Evolutionary conservation across 139 green algal genomes (phyloP).

Genomic region (Chlorella sorokiniana): DNA sequence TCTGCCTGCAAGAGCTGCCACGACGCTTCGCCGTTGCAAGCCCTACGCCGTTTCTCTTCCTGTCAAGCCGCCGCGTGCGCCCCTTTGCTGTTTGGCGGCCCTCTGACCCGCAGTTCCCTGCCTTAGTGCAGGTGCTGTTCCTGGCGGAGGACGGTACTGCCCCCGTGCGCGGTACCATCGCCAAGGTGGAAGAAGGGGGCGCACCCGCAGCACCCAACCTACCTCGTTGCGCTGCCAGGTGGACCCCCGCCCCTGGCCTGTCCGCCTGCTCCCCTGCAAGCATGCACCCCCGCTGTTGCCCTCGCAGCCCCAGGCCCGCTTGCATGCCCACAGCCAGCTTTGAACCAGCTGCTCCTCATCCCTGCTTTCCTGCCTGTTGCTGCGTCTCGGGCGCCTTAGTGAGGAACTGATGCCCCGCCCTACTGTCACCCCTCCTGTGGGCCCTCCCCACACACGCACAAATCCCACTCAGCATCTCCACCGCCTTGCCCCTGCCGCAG

Average conservation of each 20-base stretch:
- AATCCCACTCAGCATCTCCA: no score
- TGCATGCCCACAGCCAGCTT: no score
- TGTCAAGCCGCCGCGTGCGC: not conserved
- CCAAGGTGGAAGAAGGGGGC: constrained; percentile 37
- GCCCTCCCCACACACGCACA: no score
- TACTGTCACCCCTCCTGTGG: no score
- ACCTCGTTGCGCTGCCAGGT: constrained; percentile 63
- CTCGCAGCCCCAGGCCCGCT: no score
- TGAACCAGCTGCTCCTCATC: no score
- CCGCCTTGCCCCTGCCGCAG: constrained; percentile 24
- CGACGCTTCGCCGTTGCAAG: not conserved
- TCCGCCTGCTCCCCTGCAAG: not conserved
- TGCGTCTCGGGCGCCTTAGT: no score
- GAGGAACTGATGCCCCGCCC: no score
- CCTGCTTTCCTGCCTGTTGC: no score
- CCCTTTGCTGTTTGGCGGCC: not conserved
- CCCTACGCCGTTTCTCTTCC: not conserved
- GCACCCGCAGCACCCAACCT: constrained; percentile 54
- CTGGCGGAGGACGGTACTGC: not conserved
- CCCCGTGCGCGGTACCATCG: constrained; percentile 42
- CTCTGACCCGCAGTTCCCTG: not conserved
- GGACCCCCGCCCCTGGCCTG: not conserved
- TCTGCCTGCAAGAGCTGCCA: not conserved
- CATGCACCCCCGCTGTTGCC: no score
- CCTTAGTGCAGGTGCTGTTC: constrained; percentile 43